Conservation (phyloP, 768 basidiomycete genomes). For the Boletus eberwhitei region DNA sequence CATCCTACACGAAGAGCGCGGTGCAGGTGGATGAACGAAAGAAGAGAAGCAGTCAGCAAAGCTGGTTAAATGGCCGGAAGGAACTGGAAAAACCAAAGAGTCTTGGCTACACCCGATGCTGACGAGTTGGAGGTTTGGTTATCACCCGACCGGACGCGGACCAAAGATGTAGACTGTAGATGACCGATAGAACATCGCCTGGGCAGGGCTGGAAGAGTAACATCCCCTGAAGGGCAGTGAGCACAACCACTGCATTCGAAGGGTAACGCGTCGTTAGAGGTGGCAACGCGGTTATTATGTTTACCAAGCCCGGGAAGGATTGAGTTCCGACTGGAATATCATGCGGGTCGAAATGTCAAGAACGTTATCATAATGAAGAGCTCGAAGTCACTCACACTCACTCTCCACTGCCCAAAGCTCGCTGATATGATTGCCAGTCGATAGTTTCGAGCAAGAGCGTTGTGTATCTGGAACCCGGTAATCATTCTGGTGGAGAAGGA, state of each 20-base stretch:
- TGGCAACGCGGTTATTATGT: not conserved
- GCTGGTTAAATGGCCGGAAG: conserved; percentile 12
- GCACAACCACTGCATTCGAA: not conserved
- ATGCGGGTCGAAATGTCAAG: no score
- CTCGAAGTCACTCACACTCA: no score
- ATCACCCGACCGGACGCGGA: not conserved
- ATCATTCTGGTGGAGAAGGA: no score
- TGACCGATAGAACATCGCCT: not conserved
- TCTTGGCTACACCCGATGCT: not conserved
- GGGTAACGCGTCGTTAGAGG: not conserved
- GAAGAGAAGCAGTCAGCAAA: not conserved
- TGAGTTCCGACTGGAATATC: no score
- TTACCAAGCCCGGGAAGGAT: not conserved
- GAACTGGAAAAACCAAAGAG: not conserved
- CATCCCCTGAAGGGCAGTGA: not conserved
- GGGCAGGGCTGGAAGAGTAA: not conserved
- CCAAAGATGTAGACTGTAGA: not conserved
- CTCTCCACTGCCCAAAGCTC: no score
- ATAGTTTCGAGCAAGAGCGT: no score
- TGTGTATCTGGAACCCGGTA: no score
- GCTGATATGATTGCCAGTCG: no score
- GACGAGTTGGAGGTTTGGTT: not conserved
- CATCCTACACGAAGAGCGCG: conserved; percentile 2
- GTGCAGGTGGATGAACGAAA: not conserved
- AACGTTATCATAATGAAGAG: no score